A percentile compares a stretch with the other conserved stretches of the same genome.
Conservation (phyloP, 129 eudicot genomes). For the carrot (Daucus carota) region DH1_v3.0 NC_030382.2:33833001-33833500, state of each 20-base stretch:
- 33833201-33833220: slow-evolving; percentile 65
- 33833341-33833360: slow-evolving; percentile 35
- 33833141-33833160: slow-evolving; percentile 42
- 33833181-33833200: slow-evolving; percentile 49
- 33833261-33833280: slow-evolving; percentile 28
- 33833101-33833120: no score
- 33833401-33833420: slow-evolving; percentile 50
- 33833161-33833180: slow-evolving; percentile 19
- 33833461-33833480: slow-evolving; percentile 47
- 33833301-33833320: slow-evolving; percentile 64
- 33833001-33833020: no score
- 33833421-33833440: slow-evolving; percentile 41
- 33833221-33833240: slow-evolving; percentile 45
- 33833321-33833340: slow-evolving; percentile 32
- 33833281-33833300: slow-evolving; percentile 52
- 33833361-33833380: slow-evolving; percentile 55
- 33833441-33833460: slow-evolving; percentile 55
- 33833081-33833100: no score
- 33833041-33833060: no score
- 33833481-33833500: slow-evolving; percentile 54
- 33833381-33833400: slow-evolving; percentile 56
- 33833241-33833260: slow-evolving; percentile 47
- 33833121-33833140: no score
- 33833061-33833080: no score
- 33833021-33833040: no score